Percentiles rank a stretch among this genome's conserved stretches.
These are phyloP conservation scores for Cochlearia excelsa DNA, from an alignment of 345 rosid genomes.

Conservation along the genomic window DNA sequence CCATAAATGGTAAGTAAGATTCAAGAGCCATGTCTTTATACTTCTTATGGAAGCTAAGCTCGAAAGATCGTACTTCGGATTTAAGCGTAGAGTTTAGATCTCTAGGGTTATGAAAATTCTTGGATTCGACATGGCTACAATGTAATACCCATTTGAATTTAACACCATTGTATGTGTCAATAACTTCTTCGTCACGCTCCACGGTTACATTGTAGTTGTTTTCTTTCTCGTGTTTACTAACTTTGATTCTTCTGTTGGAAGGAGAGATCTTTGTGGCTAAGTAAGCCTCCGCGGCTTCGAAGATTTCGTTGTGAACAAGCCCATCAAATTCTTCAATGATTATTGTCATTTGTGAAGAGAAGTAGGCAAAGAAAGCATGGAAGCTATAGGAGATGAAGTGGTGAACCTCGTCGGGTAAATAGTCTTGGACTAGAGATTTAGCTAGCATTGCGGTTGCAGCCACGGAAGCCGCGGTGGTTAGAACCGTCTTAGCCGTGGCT, in stretches of 20 bases:
- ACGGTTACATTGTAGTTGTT: slow-evolving; percentile 39
- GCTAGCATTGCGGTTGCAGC: slow-evolving; percentile 52
- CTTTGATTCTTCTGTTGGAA: slow-evolving; percentile 41
- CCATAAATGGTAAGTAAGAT: slow-evolving; percentile 47
- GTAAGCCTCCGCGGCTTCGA: slow-evolving; percentile 48
- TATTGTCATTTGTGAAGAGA: slow-evolving; percentile 28
- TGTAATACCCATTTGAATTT: slow-evolving; percentile 51
- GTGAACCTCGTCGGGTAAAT: slow-evolving; percentile 29
- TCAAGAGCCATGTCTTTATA: slow-evolving; percentile 47
- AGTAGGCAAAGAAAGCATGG: slow-evolving; percentile 10
- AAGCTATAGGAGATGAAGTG: slow-evolving; percentile 6
- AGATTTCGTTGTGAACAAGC: slow-evolving; percentile 41
- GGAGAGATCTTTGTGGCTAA: slow-evolving; percentile 38
- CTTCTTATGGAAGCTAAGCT: slow-evolving; percentile 53
- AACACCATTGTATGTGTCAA: slow-evolving; percentile 48
- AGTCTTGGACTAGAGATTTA: slow-evolving; percentile 44
- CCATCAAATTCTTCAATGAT: slow-evolving; percentile 29
- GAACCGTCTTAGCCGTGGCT: slow-evolving; percentile 41
- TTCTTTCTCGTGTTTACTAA: slow-evolving; percentile 57
- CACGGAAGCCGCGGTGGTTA: slow-evolving; percentile 54
- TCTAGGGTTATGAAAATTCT: slow-evolving; percentile 16
- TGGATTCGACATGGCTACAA: slow-evolving; percentile 27
- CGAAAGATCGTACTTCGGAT: slow-evolving; percentile 45
- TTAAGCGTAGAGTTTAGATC: slow-evolving; percentile 30
- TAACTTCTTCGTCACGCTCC: slow-evolving; percentile 47